Percentiles rank a stretch among this genome's conserved stretches.
phyloP scores from a whole-genome alignment of 768 basidiomycete species.

The Boletus vinaceobasis region DNA sequence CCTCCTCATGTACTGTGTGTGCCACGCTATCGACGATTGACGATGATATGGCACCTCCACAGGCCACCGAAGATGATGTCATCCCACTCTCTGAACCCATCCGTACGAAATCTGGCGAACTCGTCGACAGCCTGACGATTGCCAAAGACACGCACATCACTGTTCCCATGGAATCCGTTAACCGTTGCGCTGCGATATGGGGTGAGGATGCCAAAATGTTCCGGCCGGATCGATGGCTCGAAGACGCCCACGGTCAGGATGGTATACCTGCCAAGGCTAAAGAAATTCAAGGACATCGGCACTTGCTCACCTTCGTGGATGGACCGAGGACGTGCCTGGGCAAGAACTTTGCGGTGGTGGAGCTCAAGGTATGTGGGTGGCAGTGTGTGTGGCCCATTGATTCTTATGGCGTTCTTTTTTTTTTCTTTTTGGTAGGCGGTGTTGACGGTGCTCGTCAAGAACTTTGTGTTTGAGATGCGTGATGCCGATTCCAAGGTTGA shows the following conservation, averaged over 20 bases:
- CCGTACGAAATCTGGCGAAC: conserved; percentile 37
- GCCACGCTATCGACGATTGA: neutral
- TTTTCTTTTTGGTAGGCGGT: too few relatives aligned
- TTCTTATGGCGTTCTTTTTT: too few relatives aligned
- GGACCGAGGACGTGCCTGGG: conserved; percentile 50
- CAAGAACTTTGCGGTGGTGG: conserved; percentile 42
- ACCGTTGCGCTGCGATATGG: conserved; percentile 54
- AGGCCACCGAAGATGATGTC: conserved; percentile 52
- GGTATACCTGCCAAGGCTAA: conserved; percentile 29
- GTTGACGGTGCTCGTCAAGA: too few relatives aligned
- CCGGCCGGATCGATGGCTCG: conserved; percentile 62
- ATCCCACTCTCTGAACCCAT: conserved; percentile 31
- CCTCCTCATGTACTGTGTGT: conserved; percentile 12
- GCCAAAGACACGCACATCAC: conserved; percentile 46
- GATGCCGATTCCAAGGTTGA: too few relatives aligned
- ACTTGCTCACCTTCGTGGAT: conserved; percentile 50
- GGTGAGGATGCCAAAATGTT: conserved; percentile 57
- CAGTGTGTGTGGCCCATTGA: too few relatives aligned
- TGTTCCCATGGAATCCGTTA: conserved; percentile 45
- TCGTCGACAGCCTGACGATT: conserved; percentile 38
- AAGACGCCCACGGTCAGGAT: conserved; percentile 13
- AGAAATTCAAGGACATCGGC: conserved; percentile 45
- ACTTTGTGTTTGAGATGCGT: too few relatives aligned
- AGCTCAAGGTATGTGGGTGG: conserved; percentile 28
- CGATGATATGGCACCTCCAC: neutral